Percentiles rank a stretch among this genome's conserved stretches.
These are phyloP conservation scores for Aspergillus panamensis DNA, from an alignment of 495 filamentous ascomycete genomes.

Conservation along the genomic window DNA sequence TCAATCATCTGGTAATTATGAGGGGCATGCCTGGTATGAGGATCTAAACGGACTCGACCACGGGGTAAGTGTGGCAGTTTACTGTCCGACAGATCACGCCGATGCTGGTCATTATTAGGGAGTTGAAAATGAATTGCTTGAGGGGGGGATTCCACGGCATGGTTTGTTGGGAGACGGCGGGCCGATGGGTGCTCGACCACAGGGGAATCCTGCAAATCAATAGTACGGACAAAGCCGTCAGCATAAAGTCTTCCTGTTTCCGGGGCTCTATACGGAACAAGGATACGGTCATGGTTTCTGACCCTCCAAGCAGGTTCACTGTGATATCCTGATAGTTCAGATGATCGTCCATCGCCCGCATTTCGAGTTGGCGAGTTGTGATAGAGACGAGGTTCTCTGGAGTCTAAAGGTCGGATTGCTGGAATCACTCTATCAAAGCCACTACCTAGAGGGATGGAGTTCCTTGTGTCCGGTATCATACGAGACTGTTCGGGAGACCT, in stretches of 20 bases:
- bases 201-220: constrained; percentile 31
- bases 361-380: constrained; percentile 23
- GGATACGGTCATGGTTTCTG: constrained; percentile 18
- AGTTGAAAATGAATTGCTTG: constrained; percentile 18
- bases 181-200: constrained; percentile 24
- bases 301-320: constrained; percentile 10
- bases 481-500: constrained; percentile 13
- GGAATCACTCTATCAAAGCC: constrained; percentile 17
- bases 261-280: constrained; percentile 18
- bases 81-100: constrained; percentile 17
- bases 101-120: constrained; percentile 14
- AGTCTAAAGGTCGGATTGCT: constrained; percentile 2
- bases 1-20: constrained; percentile 14
- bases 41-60: constrained; percentile 16
- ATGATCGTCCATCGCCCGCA: constrained; percentile 13
- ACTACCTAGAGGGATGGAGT: constrained; percentile 19
- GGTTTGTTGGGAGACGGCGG: constrained; percentile 16
- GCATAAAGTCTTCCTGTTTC: constrained; percentile 33
- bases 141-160: constrained; percentile 16
- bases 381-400: constrained; percentile 19
- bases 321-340: constrained; percentile 15
- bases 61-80: constrained; percentile 14
- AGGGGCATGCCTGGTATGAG: constrained; percentile 7
- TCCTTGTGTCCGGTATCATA: constrained; percentile 12
- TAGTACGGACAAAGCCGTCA: constrained; percentile 37